Evolutionary conservation across 345 rosid species (phyloP).

Genomic region (Aegle marmelos): DNA sequence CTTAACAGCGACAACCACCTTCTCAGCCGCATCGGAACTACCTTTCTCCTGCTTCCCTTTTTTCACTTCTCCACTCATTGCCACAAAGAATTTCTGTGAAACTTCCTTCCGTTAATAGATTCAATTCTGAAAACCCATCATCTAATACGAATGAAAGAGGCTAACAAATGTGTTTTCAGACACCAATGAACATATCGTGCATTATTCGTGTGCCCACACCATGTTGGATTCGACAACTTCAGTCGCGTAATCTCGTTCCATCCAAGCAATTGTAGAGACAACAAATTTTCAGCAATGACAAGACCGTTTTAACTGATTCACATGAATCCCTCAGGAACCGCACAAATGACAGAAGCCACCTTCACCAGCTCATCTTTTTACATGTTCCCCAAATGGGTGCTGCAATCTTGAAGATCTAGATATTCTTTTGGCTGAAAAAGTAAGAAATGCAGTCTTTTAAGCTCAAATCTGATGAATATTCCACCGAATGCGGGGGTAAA

Average conservation of each 20-base stretch:
- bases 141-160: slow-evolving; percentile 21
- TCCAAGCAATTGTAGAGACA: slow-evolving; percentile 27
- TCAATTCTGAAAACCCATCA: slow-evolving; percentile 22
- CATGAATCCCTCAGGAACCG: slow-evolving; percentile 23
- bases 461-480: slow-evolving; percentile 19
- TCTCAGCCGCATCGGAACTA: slow-evolving; percentile 51
- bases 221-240: slow-evolving; percentile 31
- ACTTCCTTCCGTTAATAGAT: slow-evolving; percentile 12
- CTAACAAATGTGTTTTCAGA: slow-evolving; percentile 12
- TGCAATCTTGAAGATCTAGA: slow-evolving; percentile 23
- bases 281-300: slow-evolving; percentile 34
- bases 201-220: slow-evolving; percentile 48
- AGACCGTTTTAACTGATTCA: slow-evolving; percentile 45
- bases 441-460: slow-evolving; percentile 11
- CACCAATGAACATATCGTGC: slow-evolving; percentile 17
- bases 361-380: slow-evolving; percentile 14
- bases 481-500: not conserved
- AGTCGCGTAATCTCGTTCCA: slow-evolving; percentile 31
- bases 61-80: slow-evolving; percentile 62
- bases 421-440: slow-evolving; percentile 26
- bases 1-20: slow-evolving; percentile 92
- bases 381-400: slow-evolving; percentile 15
- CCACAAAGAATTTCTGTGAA: slow-evolving; percentile 8
- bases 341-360: slow-evolving; percentile 9
- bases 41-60: slow-evolving; percentile 54